A percentile compares a stretch with the other conserved stretches of the same genome.
Conservation (phyloP, 192 early-diverging fungal species). For the Entomortierella chlamydospora region DNA sequence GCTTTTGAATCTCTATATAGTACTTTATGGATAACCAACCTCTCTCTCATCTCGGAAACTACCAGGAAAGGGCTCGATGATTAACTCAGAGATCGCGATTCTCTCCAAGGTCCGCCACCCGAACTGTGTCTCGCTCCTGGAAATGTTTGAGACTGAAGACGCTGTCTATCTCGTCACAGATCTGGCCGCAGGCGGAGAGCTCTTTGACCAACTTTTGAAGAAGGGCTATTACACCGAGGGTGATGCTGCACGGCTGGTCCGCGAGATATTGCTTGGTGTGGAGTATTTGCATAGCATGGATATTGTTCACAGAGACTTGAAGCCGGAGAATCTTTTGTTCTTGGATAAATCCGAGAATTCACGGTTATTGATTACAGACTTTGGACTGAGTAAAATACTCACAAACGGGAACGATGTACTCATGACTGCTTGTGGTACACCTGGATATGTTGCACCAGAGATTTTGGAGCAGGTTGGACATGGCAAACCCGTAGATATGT, state of each 20-base stretch:
- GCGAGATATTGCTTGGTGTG: conserved; percentile 83
- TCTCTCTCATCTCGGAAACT: not conserved
- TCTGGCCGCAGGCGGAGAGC: conserved; percentile 87
- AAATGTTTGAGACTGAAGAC: conserved; percentile 77
- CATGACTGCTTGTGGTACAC: conserved; percentile 90
- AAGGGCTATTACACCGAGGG: conserved; percentile 83
- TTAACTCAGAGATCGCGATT: conserved; percentile 76
- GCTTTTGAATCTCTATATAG: too few species aligned
- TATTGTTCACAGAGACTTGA: conserved; percentile 88
- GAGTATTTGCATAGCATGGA: conserved; percentile 86
- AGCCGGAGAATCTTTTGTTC: conserved; percentile 93
- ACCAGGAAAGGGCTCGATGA: conserved; percentile 70
- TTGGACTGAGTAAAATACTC: conserved; percentile 84
- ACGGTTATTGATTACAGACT: conserved; percentile 89
- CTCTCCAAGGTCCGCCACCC: conserved; percentile 82
- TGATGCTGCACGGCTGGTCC: conserved; percentile 83
- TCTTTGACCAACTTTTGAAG: conserved; percentile 82
- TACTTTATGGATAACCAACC: not conserved
- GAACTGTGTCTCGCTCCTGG: conserved; percentile 85
- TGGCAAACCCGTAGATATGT: conserved; percentile 95
- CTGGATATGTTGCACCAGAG: conserved; percentile 91
- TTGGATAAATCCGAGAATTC: conserved; percentile 64
- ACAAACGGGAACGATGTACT: conserved; percentile 80
- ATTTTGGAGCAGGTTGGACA: conserved; percentile 87
- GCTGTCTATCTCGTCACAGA: conserved; percentile 81